Evolutionary conservation across 208 protist species (phyloP), one percentile per base, ranked within the genome.

Genomic region (Trypanosoma cruzi): DNA sequence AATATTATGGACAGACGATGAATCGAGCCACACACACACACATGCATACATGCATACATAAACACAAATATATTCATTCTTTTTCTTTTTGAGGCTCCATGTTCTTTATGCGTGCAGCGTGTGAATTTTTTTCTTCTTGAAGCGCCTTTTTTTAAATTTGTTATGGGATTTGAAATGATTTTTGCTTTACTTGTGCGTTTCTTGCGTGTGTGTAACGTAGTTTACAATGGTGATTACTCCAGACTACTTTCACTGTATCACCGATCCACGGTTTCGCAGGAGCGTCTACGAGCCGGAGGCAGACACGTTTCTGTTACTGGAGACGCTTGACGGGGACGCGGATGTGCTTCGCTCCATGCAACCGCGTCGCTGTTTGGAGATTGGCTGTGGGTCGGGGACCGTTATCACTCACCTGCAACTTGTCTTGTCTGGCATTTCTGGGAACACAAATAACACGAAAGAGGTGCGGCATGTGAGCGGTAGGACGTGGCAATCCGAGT

Each of bases 241-340:
- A 22, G 86, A 93, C 64, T 97, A 97, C 79, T 92, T 82, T 54
- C 88, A 94, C 70, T 95, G 87, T 64, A 66, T 97, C 60, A 75
- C 71, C 0, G 88, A 96, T 40, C 20, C 71, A 0, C 78, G 70
- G n/a, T 88, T 93, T 54, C 89, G 88, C 40, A 54, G 70, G 36
- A 82, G 65, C 58, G 92, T 96, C 26, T 96, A 96, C 69, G 92
- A 92, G 75, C 92, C 92, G 6, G 92, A 96, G 81, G 92, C 89
- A 3, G 92, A 96, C 66, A 95, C 88, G 13, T 96, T 96, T 78
- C 72, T 96, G 6, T 84, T 96, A 28, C 71, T 96, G 0, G 87
- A 92, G 29, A 85, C 89, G 0, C 77, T 96, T 5, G 89, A 94
- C 63, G 71, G 68, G 34, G 84, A 93, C 28, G 70, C 64, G 0